These are phyloP conservation scores for Rubus idaeus DNA, from an alignment of 306 rosid genomes.

Conservation along the genomic window DNA sequence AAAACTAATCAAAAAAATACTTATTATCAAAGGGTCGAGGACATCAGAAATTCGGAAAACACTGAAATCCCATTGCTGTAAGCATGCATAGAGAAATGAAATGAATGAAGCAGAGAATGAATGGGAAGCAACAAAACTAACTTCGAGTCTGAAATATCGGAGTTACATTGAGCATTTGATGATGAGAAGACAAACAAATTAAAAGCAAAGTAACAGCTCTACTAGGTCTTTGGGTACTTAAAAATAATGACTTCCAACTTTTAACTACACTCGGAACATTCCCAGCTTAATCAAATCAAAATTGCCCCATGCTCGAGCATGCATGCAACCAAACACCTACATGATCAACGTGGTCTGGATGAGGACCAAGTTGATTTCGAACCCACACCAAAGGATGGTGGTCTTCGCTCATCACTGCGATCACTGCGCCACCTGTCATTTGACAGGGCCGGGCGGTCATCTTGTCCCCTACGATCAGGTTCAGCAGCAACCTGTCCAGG, in stretches of 20 bases:
- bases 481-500: slow-evolving; percentile 45
- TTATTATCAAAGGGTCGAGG: not conserved
- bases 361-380: slow-evolving; percentile 75
- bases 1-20: not conserved
- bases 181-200: not conserved
- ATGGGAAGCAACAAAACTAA: not conserved
- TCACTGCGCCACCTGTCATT: slow-evolving; percentile 68
- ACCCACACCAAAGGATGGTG: slow-evolving; percentile 46
- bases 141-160: slow-evolving; percentile 3
- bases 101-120: not conserved
- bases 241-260: not conserved
- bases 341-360: slow-evolving; percentile 47
- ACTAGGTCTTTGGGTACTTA: slow-evolving; percentile 3
- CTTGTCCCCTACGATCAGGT: too few species aligned
- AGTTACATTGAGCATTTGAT: slow-evolving; percentile 1
- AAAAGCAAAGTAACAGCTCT: not conserved
- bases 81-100: not conserved
- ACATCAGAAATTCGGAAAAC: too few species aligned
- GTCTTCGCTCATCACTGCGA: slow-evolving; percentile 49
- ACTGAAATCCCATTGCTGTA: not conserved
- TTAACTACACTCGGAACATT: slow-evolving; percentile 9
- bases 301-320: slow-evolving; percentile 20
- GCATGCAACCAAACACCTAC: not conserved
- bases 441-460: slow-evolving; percentile 29
- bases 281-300: slow-evolving; percentile 24